Base-by-base conservation (phyloP, 257 asterid genomes). In the Leptodermis oblonga region DNA sequence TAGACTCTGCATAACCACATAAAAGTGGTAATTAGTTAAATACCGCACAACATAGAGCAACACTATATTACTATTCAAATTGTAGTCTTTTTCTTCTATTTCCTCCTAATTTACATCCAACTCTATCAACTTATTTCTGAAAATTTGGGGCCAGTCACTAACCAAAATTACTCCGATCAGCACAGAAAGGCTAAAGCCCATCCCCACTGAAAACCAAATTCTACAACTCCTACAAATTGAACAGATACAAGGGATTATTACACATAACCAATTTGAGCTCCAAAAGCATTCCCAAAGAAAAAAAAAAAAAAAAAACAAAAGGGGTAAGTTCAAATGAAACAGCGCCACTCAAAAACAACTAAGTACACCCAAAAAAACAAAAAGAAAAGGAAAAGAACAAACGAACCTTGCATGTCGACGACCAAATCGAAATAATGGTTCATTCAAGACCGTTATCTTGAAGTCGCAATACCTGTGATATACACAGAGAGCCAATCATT, bases 201-300 rank as follows among this genome's bases (percentile, higher is more conserved):
- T 80, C 45, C 97, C 97, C 71, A 88, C 70, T 23, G 93, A 78
- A 78, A 92, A 92, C 97, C 98, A 90, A 17, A 81, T 76, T 63
- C 80, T 74, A 81, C 90, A 82, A 70, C 61, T 80, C 82, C 98
- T 89, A 78, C 46, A 78, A 65, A 14, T 31, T n/a, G 34, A 31
- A 34, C 56, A 26, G 26, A 36, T 28, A 31, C 22, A 25, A 61
- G n/a, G 28, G n/a, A 36, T 9, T 0, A 36, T 34, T 3, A 33
- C 18, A 31, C 10, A 11, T 18, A 7, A 20, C 4, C 67, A 36
- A 33, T 31, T n/a, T n/a, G n/a, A n/a, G n/a, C 37, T 34, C 6
- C 3, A 18, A 34, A 60, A 60, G 34, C 42, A 20, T 46, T 41
- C 13, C 10, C 15, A 4, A 4, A 46, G 2, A 46, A 12, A 46